These are phyloP conservation scores for Fusarium coicis DNA, from an alignment of 2,329 filamentous ascomycete species.

Conservation along the genomic window DNA sequence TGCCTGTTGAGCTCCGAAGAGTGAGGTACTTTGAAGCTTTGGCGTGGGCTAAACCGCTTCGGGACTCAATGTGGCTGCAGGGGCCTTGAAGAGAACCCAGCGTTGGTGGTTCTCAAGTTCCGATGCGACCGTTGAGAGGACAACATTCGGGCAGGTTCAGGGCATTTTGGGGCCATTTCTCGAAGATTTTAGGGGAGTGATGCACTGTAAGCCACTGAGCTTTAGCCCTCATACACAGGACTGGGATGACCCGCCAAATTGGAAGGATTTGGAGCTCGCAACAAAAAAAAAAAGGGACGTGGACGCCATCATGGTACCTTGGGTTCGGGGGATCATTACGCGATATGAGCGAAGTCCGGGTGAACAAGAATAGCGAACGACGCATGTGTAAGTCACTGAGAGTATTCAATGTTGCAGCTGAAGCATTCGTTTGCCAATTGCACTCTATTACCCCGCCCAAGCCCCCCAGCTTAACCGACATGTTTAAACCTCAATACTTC, in stretches of 20 bases:
- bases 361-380: conserved; percentile 7
- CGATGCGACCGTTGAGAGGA: conserved; percentile 35
- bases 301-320: conserved; percentile 36
- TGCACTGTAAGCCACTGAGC: conserved; percentile 15
- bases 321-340: conserved; percentile 38
- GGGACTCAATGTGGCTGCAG: conserved; percentile 30
- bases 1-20: conserved; percentile 54
- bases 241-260: conserved; percentile 26
- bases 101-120: conserved; percentile 17
- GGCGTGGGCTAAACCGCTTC: conserved; percentile 44
- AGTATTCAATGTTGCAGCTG: neutral
- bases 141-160: conserved; percentile 15
- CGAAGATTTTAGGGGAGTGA: conserved; percentile 9
- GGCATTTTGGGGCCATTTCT: conserved; percentile 8
- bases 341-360: conserved; percentile 37
- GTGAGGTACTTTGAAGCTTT: conserved; percentile 49
- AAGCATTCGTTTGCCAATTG: neutral
- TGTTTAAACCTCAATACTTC: conserved; percentile 6
- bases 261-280: conserved; percentile 12
- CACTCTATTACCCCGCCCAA: too few relatives aligned
- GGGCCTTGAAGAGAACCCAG: conserved; percentile 26
- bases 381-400: neutral
- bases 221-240: neutral
- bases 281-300: conserved; percentile 18
- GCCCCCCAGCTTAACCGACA: neutral